Evolutionary conservation across 148 eudicot species (phyloP), one percentile per base, ranked within the genome.

Genomic region (Cornus controversa): DNA sequence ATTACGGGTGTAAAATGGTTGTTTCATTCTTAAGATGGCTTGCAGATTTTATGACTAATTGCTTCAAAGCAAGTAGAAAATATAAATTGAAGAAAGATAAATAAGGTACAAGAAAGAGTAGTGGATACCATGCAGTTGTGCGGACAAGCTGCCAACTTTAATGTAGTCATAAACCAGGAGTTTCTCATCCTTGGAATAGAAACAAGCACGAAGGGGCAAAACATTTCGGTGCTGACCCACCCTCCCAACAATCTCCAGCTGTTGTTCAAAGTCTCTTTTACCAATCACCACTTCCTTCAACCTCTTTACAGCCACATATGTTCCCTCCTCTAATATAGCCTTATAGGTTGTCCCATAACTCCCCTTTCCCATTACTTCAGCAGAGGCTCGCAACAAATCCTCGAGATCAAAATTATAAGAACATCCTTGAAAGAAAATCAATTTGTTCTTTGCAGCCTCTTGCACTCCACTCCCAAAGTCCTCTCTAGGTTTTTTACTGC

Each of bases 311-410:
- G 87, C 93, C 78, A 96, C 93, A 20, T 75, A 78, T 13, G 90
- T 89, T 67, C 98, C 97, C 4, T 96, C 99, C 85, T 93, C 98
- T 77, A 96, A 78, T 72, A 91, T 83, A 45, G 99, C 99, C 80
- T 92, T 91, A 72, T 93, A 96, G 18, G 97, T 90, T 26, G 99
- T 90, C 2, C 99, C 97, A 47, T 86, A 93, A 75, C 85, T 90
- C 68, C 99, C 99, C 79, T 95, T 95, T 36, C 99, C 99, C 58
- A 91, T 82, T 34, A 96, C 97, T 85, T 96, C 99, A 16, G 98
- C 99, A 53, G 98, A 91, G 72, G 99, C 99, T 87, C 94, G 89
- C 81, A 96, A 78, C 25, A 96, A 75, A 84, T 96, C 98, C 74
- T 96, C 99, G 11, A 96, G 94, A 83, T 96, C 94, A 81, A 96